phyloP scores from a whole-genome alignment of 2,329 filamentous ascomycete species.

The Colletotrichum kahawae region DNA sequence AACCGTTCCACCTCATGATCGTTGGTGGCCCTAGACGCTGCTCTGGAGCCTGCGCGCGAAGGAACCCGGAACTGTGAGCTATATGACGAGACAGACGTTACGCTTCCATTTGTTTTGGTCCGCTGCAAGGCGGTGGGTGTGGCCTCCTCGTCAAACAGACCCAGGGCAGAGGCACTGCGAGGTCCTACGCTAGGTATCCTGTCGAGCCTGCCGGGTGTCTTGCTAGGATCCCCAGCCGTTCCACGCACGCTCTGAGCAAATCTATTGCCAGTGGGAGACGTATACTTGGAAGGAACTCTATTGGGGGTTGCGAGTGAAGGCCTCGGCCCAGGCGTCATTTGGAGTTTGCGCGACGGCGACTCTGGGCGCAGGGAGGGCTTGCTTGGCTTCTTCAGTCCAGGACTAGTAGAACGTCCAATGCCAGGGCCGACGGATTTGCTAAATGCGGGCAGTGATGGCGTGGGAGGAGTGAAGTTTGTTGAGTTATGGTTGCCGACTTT shows the following conservation, averaged over 20 bases:
- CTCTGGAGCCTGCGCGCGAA: conserved; percentile 43
- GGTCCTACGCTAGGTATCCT: conserved; percentile 58
- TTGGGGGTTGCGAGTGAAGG: conserved; percentile 61
- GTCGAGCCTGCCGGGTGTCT: conserved; percentile 50
- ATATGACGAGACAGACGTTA: conserved; percentile 61
- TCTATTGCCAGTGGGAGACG: conserved; percentile 65
- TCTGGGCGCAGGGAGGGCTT: conserved; percentile 87
- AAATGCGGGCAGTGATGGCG: conserved; percentile 75
- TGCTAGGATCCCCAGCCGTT: conserved; percentile 65
- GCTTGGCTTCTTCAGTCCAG: conserved; percentile 68
- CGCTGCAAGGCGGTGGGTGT: conserved; percentile 56
- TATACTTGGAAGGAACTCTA: conserved; percentile 61
- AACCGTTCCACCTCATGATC: conserved; percentile 79
- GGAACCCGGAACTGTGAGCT: conserved; percentile 56
- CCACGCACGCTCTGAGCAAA: conserved; percentile 70
- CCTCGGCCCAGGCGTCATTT: conserved; percentile 64
- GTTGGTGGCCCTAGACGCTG: conserved; percentile 48
- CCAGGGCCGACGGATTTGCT: conserved; percentile 82
- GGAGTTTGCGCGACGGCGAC: conserved; percentile 77
- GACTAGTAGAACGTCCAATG: conserved; percentile 66
- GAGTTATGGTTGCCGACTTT: conserved; percentile 62
- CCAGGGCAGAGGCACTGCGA: conserved; percentile 65
- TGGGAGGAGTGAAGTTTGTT: conserved; percentile 67
- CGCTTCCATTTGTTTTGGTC: conserved; percentile 57
- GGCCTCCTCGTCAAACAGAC: conserved; percentile 63